phyloP scores from a whole-genome alignment of 306 rosid genomes.

The Biancaea sappan region DNA sequence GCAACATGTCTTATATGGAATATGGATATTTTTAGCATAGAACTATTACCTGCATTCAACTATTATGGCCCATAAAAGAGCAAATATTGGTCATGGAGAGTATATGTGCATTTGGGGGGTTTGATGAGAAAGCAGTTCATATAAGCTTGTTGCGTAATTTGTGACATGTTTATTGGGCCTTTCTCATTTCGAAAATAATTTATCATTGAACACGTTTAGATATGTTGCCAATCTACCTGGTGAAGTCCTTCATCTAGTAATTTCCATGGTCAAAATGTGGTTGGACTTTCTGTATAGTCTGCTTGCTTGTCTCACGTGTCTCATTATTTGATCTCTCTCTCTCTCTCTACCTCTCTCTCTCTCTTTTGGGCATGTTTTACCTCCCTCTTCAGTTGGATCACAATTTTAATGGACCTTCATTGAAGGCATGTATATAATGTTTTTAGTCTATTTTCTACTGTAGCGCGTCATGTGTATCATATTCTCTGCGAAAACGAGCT shows the following conservation, averaged over 20 bases:
- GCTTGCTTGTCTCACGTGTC: not conserved
- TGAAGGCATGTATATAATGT: slow-evolving; percentile 5
- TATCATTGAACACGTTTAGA: not conserved
- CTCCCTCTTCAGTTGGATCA: slow-evolving; percentile 12
- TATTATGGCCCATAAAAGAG: not conserved
- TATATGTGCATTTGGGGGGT: not conserved
- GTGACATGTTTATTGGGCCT: not conserved
- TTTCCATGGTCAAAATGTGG: not conserved
- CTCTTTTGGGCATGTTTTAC: not conserved
- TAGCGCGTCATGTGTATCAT: slow-evolving; percentile 85
- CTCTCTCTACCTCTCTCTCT: too few species aligned
- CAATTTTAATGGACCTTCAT: slow-evolving; percentile 1
- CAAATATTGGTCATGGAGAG: not conserved
- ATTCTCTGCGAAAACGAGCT: slow-evolving; percentile 87
- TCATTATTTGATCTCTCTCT: not conserved
- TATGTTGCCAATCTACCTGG: not conserved
- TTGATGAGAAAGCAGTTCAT: too few species aligned
- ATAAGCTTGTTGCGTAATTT: too few species aligned
- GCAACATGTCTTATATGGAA: not conserved
- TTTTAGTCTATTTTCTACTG: not conserved
- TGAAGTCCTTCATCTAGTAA: not conserved
- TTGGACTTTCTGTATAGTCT: not conserved
- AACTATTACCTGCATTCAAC: not conserved
- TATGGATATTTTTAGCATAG: not conserved
- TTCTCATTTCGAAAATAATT: not conserved